Evolutionary conservation across 768 basidiomycete genomes (phyloP), one percentile per base, ranked within the genome.

Genomic region (Tephrocybe sp.): DNA sequence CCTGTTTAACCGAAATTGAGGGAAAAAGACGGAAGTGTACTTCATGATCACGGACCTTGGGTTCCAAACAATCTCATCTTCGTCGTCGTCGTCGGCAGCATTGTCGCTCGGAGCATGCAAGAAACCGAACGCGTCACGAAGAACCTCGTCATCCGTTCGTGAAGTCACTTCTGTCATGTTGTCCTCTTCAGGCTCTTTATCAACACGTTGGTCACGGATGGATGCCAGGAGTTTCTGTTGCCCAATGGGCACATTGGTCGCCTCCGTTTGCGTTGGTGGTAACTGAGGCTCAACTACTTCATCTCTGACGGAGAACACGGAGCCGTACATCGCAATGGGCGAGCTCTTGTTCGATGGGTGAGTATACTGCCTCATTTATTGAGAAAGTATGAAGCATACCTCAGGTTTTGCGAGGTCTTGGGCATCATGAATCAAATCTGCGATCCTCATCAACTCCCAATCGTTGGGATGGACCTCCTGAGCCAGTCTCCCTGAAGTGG

Each of bases 361-460:
- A 11, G 25, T 12, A 11, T 18, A 29, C 2, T n/a, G 22, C 29
- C 37, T 8, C n/a, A 24, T 43, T 8, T 21, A 33, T 18, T 23
- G 48, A 40, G 22, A 53, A 23, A 4, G 50, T 33, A 24, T 24
- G 5, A 58, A 31, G 66, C 73, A 49, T 53, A 88, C 89, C 73
- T 83, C 76, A 47, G 78, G 67, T 48, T 75, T 72, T 21, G 78
- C 77, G 19, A 95, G 63, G 4, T 70, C 64, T 54, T 69, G 75
- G 1, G 86, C 87, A 60, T 97, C 92, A 12, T 76, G 68, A 40
- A 94, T 71, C 34, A 97, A 70, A 67, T 97, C 95, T 39, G 81
- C 76, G 50, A 99, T 88, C 56, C 97, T 77, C 91, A 97, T 94
- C 36, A 99, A 69, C 58, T 94, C 90, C 71, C 95, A 93, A 50